Base-by-base conservation (phyloP, 306 rosid genomes). In the Luffa acutangula region DNA sequence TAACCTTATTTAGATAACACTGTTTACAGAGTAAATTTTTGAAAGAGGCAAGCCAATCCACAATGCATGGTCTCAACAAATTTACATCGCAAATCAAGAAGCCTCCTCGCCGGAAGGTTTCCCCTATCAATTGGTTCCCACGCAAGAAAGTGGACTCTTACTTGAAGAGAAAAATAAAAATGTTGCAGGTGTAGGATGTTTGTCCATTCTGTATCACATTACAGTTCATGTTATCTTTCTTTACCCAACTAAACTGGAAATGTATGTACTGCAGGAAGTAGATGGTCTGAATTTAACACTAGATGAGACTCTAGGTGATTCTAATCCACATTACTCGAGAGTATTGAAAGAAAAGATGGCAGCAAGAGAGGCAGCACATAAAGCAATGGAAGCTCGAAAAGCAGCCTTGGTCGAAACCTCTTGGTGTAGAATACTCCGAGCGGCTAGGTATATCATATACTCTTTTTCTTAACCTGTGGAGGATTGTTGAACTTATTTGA, bases 361-460 rank as follows among this genome's bases (percentile, higher is more conserved):
- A 36, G 93, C 93, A 54, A 93, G 90, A 86, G 97, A 89, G 80
- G 96, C 97, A 2, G 97, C 97, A 18, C 77, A 90, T 79, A 90
- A 83, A 78, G 97, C 96, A 54, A 87, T 93, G 85, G 91, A 87
- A 85, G 91, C 96, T 79, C 97, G 91, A 70, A 93, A 89, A 85
- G 93, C 91, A 21, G 97, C 99, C 34, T 72, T 93, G 81, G 97
- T 93, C 46, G 99, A 95, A 89, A 94, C 99, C 63, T 95, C 97
- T 77, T 93, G 99, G 99, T 95, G 99, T 84, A 88, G 96, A 64
- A 93, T 91, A 82, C 90, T 95, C 33, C 82, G 85, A 82, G 97
- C 99, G 77, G 89, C 97, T 34, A 82, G 97, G 98, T 95, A 83
- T 82, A 58, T 42, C 95, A 93, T 92, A 84, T 82, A 70, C 33